Percentiles rank a stretch among this genome's conserved stretches.
Evolutionary conservation across 768 basidiomycete species (phyloP).

Genomic region (Pisolithus sp.): DNA sequence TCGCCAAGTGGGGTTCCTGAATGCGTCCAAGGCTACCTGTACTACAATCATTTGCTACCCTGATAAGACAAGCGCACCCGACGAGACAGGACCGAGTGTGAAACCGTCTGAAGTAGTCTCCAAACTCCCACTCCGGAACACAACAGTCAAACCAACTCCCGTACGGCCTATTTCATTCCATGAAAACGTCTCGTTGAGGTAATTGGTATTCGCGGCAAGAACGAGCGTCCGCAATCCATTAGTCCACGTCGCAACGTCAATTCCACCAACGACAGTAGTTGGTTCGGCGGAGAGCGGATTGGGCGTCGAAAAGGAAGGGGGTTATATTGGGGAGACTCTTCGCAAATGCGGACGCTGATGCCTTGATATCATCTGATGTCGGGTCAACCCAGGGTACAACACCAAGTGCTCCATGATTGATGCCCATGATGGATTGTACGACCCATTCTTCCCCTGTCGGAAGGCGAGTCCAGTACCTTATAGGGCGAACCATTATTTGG

Average conservation of each 20-base stretch:
- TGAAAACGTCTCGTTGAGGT: constrained; percentile 28
- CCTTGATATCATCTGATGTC: constrained; percentile 46
- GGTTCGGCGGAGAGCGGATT: constrained; percentile 29
- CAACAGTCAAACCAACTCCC: neutral
- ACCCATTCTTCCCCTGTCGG: constrained; percentile 70
- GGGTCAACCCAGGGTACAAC: constrained; percentile 47
- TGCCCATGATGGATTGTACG: constrained; percentile 55
- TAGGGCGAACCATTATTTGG: constrained; percentile 20
- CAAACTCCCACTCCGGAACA: constrained; percentile 5
- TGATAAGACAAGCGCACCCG: constrained; percentile 15
- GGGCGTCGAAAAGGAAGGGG: constrained; percentile 40
- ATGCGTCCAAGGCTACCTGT: neutral
- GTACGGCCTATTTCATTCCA: constrained; percentile 26
- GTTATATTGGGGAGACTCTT: constrained; percentile 38
- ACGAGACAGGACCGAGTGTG: constrained; percentile 18
- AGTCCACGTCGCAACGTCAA: constrained; percentile 50
- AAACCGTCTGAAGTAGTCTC: neutral
- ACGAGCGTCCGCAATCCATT: constrained; percentile 36
- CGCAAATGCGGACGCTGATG: constrained; percentile 44
- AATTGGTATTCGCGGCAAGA: constrained; percentile 47
- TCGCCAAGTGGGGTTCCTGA: no score
- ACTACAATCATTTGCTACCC: neutral
- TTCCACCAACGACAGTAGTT: constrained; percentile 34
- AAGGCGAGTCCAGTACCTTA: constrained; percentile 52
- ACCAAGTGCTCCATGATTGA: constrained; percentile 67